A percentile compares a stretch with the other conserved stretches of the same genome.
Conservation (phyloP, 208 protist species). For the Acanthamoeba rhysodes region DNA sequence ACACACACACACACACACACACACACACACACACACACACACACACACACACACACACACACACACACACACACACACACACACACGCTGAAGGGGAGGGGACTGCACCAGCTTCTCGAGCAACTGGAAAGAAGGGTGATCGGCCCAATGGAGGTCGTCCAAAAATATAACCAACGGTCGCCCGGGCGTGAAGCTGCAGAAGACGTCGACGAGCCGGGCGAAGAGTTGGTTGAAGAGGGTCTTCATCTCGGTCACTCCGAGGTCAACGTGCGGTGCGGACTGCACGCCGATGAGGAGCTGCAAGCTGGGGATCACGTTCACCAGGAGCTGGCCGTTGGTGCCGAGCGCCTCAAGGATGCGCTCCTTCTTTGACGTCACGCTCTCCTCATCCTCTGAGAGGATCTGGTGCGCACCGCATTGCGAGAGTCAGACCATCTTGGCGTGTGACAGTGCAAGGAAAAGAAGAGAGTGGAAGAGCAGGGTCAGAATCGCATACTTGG, state of each 20-base stretch:
- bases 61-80: too few species aligned
- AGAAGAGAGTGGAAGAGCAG: neutral
- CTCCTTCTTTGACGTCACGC: neutral
- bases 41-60: too few species aligned
- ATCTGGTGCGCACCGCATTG: conserved; percentile 5
- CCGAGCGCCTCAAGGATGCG: conserved; percentile 1
- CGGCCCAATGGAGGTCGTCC: conserved; percentile 68
- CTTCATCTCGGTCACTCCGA: conserved; percentile 62
- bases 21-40: too few species aligned
- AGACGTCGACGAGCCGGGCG: conserved; percentile 45
- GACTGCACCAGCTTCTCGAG: conserved; percentile 37
- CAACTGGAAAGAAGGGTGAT: conserved; percentile 51
- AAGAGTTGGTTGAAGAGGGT: conserved; percentile 65
- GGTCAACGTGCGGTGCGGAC: neutral
- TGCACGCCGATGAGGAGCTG: conserved; percentile 61
- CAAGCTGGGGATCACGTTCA: conserved; percentile 55
- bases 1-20: too few species aligned
- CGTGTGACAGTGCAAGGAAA: neutral
- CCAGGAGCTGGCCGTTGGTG: conserved; percentile 50
- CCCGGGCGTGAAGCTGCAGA: conserved; percentile 45
- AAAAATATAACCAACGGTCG: conserved; percentile 32
- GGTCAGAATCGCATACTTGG: neutral
- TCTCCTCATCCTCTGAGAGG: conserved; percentile 53
- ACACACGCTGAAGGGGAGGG: neutral
- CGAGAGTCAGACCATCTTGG: neutral